Evolutionary conservation across 228 moss, liverwort and hornwort genomes (phyloP), one percentile per base, ranked within the genome.

Genomic region (Sphagnum magellanicum): DNA sequence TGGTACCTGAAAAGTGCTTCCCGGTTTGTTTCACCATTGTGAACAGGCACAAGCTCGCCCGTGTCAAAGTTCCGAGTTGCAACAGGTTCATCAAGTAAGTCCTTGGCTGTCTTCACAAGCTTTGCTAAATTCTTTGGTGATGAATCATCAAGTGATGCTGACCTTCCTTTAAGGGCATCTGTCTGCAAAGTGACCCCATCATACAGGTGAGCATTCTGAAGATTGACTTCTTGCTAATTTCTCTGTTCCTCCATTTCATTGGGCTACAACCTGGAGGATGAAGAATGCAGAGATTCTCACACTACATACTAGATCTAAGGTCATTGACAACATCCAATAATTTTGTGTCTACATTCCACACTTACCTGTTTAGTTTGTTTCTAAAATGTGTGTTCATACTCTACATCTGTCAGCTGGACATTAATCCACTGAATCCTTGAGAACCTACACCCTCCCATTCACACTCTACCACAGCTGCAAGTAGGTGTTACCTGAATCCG

Each of bases 401-500:
- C 32, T 32, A 32, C 32, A 32, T 32, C 32, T 32, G 32, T 1
- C 32, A 32, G 32, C 32, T 32, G 32, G 32, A 32, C 32, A 32
- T 32, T 32, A 32, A 3, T 32, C 32, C 32, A 32, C 32, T 32
- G 32, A 32, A 32, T 32, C 32, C 32, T 32, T 32, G 32, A 3
- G 32, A 32, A 32, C 32, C 32, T 3, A 32, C 32, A 32, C 32
- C 32, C 32, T 32, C 32, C 32, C 32, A 32, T 32, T 32, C 32
- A 32, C 32, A 32, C 32, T 32, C 32, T 32, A 32, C 32, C 32
- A 32, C 32, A 32, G 32, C 32, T 32, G 32, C 32, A 32, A 32
- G 32, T 32, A 32, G 32, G 32, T 32, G 32, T 4, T 16, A 91
- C 88, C 81, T 84, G 84, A 64, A 81, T 88, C 7, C 88, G 63